phyloP scores from a whole-genome alignment of 371 early-diverging fungal species.

The Actinomortierella ambigua region DNA sequence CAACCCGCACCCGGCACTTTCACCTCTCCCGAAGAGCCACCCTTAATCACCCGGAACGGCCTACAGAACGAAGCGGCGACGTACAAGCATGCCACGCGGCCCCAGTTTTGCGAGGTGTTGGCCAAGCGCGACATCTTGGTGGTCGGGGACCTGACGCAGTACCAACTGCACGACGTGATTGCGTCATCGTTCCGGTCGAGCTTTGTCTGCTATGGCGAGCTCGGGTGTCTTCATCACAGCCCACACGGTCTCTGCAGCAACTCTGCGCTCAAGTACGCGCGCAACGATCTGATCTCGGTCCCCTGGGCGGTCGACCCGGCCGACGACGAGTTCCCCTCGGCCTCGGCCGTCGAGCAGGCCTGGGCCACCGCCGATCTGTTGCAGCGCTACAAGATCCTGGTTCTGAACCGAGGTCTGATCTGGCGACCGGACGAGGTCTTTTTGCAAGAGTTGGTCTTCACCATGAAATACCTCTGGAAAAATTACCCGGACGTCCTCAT shows the following conservation, averaged over 20 bases:
- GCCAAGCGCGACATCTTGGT: slow-evolving; percentile 45
- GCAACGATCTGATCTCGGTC: slow-evolving; percentile 60
- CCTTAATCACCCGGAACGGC: neutral
- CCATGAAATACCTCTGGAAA: slow-evolving; percentile 51
- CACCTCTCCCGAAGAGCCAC: neutral
- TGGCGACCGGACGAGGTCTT: slow-evolving; percentile 54
- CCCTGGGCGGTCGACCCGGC: slow-evolving; percentile 43
- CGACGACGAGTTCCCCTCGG: slow-evolving; percentile 46
- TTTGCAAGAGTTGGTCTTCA: slow-evolving; percentile 50
- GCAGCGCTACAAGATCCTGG: slow-evolving; percentile 48
- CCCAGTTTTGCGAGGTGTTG: slow-evolving; percentile 18
- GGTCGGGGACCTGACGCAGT: slow-evolving; percentile 62
- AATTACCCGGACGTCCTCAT: slow-evolving; percentile 50
- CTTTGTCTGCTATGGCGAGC: slow-evolving; percentile 60
- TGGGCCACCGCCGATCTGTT: slow-evolving; percentile 53
- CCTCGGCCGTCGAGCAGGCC: slow-evolving; percentile 52
- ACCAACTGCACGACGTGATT: slow-evolving; percentile 60
- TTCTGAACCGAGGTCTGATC: slow-evolving; percentile 56
- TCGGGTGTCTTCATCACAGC: slow-evolving; percentile 47
- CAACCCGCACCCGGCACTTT: no score
- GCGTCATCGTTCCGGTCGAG: slow-evolving; percentile 54
- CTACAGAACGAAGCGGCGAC: slow-evolving; percentile 17
- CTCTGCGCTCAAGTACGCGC: slow-evolving; percentile 51
- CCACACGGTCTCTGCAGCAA: slow-evolving; percentile 25
- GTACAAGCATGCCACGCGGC: slow-evolving; percentile 11